These are phyloP conservation scores for Penstemon eatonii DNA, from an alignment of 257 asterid genomes.

Conservation along the genomic window DNA sequence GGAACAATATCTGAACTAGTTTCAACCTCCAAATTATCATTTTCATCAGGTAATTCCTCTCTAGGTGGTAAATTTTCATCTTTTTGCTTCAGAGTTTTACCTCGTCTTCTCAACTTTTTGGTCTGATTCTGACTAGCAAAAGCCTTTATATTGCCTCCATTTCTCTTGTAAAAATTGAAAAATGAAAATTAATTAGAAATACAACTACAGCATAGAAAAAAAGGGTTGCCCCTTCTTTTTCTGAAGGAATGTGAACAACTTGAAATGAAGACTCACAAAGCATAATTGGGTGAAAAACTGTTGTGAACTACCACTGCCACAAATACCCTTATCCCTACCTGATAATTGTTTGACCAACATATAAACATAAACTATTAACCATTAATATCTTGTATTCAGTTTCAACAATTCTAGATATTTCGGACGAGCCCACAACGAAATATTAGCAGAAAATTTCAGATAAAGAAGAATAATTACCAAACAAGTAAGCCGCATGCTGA, in stretches of 20 bases:
- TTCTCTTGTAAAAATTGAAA: constrained; percentile 34
- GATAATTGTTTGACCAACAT: constrained; percentile 23
- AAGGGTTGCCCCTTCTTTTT: background rate
- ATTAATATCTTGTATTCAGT: background rate
- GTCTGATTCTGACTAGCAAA: constrained; percentile 53
- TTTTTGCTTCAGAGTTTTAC: constrained; percentile 30
- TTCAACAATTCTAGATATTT: constrained; percentile 13
- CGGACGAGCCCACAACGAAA: constrained; percentile 3
- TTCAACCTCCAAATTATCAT: constrained; percentile 39
- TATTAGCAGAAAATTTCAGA: constrained; percentile 3
- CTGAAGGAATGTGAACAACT: background rate
- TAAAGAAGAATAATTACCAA: constrained; percentile 29
- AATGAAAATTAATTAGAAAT: background rate
- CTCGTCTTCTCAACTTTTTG: constrained; percentile 45
- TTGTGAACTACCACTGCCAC: constrained; percentile 31
- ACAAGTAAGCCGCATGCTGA: constrained; percentile 29
- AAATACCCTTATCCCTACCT: constrained; percentile 37
- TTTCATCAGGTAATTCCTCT: constrained; percentile 34
- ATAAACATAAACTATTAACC: background rate
- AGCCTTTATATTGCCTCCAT: constrained; percentile 38
- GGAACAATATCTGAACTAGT: constrained; percentile 32
- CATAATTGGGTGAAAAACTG: constrained; percentile 34
- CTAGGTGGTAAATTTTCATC: constrained; percentile 30
- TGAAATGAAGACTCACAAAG: constrained; percentile 47
- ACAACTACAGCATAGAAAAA: background rate